Base-by-base conservation (phyloP, 106 monocot genomes). In the Gastrodia elata region DNA sequence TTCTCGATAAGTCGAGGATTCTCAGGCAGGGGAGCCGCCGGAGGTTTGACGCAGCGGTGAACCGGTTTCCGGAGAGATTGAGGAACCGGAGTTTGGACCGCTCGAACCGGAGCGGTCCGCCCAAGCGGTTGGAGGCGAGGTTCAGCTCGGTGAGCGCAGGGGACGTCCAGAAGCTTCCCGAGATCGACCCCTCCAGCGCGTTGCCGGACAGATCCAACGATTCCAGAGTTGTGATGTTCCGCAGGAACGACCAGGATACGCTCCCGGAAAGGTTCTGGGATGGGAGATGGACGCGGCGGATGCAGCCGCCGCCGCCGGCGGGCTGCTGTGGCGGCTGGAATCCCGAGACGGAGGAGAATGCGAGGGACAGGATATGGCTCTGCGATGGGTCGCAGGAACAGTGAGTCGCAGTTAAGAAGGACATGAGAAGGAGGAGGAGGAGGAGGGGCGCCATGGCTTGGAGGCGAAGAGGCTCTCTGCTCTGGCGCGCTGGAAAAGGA, bases 121-220 rank as follows among this genome's bases (percentile, higher is more conserved):
- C 92, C 26, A 97, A 83, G 39, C 18, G 76, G 76, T 97, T 97
- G 27, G n/a, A 32, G 49, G 92, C 70, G 65, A 97, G 84, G 44
- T 90, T 81, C 73, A 97, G 73, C 8, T 72, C 58, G 34, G 57
- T n/a, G 76, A 97, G 87, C 32, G 78, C 38, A 14, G 83, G 74
- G 65, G 82, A 33, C 57, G 84, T 79, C 87, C 84, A 97, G 83
- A 97, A 86, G 27, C 70, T 5, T 2, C 80, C 77, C 14, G 96
- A 88, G 74, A 92, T 74, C 20, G 88, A 86, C 43, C 92, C 92
- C 13, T 76, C 56, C n/a, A 92, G 83, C 38, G 76, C 38, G 83
- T 92, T 92, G 55, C 75, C 72, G 43, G 90, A 92, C 55, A 92
- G 86, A 82, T 96, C 90, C 79, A 97, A 27, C 40, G 36, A 33